A percentile compares a stretch with the other conserved stretches of the same genome.
These are phyloP conservation scores for Tuber brumale DNA, from an alignment of 495 filamentous ascomycete species.

Conservation along the genomic window DNA sequence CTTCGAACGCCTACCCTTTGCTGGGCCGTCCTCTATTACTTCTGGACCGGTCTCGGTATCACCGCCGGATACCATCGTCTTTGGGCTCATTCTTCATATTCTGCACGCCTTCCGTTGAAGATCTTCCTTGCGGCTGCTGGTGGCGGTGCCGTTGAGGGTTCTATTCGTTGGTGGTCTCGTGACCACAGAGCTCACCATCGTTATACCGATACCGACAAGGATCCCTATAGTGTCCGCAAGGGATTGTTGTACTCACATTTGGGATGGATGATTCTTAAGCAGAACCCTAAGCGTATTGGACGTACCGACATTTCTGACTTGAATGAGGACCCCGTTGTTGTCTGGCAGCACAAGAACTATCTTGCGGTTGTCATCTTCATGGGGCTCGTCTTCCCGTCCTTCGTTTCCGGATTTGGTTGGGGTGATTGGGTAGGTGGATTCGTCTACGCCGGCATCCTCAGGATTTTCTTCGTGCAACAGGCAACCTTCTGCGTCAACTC, in stretches of 20 bases:
- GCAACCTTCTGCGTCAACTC: constrained; percentile 99
- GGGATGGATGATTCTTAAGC: constrained; percentile 89
- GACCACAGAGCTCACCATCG: constrained; percentile 97
- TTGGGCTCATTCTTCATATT: constrained; percentile 94
- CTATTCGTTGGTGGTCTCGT: constrained; percentile 93
- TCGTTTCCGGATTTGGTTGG: constrained; percentile 82
- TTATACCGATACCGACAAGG: constrained; percentile 98
- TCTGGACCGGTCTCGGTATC: constrained; percentile 82
- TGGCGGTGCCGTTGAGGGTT: constrained; percentile 92
- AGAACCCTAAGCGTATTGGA: constrained; percentile 87
- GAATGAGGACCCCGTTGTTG: constrained; percentile 89
- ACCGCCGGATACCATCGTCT: constrained; percentile 86
- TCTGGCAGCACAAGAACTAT: constrained; percentile 93
- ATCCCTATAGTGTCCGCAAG: constrained; percentile 98
- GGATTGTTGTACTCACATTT: constrained; percentile 93
- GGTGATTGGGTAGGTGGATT: constrained; percentile 85
- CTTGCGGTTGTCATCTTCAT: constrained; percentile 81
- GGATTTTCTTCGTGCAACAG: constrained; percentile 98
- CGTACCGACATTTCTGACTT: constrained; percentile 95
- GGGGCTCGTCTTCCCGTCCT: constrained; percentile 75
- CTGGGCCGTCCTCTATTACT: constrained; percentile 85
- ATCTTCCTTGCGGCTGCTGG: constrained; percentile 89
- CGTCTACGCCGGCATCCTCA: constrained; percentile 89
- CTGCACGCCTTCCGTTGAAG: constrained; percentile 76
- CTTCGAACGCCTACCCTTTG: constrained; percentile 66